phyloP scores from a whole-genome alignment of 441 rosid genomes.

The Brassica hybrid region DNA sequence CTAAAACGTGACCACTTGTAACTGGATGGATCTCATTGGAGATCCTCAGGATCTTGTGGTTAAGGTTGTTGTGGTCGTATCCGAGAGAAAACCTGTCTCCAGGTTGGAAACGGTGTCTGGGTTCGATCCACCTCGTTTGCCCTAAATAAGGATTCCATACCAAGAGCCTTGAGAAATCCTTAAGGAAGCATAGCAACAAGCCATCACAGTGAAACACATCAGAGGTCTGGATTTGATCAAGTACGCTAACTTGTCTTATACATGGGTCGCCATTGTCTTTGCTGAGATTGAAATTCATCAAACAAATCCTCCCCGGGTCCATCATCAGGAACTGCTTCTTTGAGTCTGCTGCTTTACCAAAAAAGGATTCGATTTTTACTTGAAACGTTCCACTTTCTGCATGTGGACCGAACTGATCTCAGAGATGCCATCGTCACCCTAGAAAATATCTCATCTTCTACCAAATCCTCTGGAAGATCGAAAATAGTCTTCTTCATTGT shows the following conservation, averaged over 20 bases:
- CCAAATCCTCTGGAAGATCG: too few relatives aligned
- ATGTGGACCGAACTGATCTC: neutral
- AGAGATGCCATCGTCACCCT: too few relatives aligned
- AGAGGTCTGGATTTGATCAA: neutral
- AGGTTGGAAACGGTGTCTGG: neutral
- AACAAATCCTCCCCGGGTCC: neutral
- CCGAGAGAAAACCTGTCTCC: neutral
- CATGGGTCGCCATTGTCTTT: neutral
- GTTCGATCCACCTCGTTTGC: neutral
- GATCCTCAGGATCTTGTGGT: neutral
- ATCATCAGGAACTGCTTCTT: neutral
- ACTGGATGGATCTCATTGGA: neutral
- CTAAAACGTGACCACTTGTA: neutral
- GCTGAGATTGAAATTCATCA: neutral
- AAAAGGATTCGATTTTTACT: neutral
- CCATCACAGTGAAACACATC: neutral
- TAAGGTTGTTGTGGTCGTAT: neutral
- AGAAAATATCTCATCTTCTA: too few relatives aligned
- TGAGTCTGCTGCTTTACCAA: neutral
- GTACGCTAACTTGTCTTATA: neutral
- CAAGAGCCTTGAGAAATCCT: neutral
- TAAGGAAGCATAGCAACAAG: neutral
- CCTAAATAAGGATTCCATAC: neutral
- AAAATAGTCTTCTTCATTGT: too few relatives aligned
- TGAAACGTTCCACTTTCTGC: neutral